Percentiles rank a stretch among this genome's conserved stretches.
Conservation (phyloP, 2,329 filamentous ascomycete genomes). For the Alternaria longipes region DNA sequence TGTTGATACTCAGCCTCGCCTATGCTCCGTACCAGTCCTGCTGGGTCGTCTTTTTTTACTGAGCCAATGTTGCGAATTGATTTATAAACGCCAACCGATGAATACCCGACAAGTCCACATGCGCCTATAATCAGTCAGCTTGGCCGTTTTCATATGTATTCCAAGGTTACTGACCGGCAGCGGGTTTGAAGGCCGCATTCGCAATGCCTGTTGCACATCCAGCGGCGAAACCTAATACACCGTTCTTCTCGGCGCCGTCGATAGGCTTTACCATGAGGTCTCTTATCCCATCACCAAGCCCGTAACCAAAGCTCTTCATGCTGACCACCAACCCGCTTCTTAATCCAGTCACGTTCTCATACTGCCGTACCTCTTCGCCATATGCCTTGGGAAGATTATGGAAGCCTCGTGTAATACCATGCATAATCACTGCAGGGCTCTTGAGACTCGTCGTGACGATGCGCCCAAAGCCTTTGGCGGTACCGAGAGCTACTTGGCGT, state of each 20-base stretch:
- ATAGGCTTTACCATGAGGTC: conserved; percentile 81
- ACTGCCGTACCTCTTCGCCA: conserved; percentile 78
- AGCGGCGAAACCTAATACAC: conserved; percentile 72
- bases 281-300: conserved; percentile 79
- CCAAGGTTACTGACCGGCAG: conserved; percentile 62
- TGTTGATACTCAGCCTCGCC: conserved; percentile 29
- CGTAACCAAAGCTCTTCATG: conserved; percentile 77
- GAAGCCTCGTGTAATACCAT: conserved; percentile 83
- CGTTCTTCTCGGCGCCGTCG: conserved; percentile 70
- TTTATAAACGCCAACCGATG: conserved; percentile 69
- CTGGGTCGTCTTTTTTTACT: conserved; percentile 20
- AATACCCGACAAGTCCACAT: conserved; percentile 67
- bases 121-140: conserved; percentile 53
- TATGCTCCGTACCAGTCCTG: conserved; percentile 20
- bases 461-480: conserved; percentile 71
- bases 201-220: conserved; percentile 80
- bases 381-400: conserved; percentile 86
- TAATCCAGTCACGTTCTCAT: conserved; percentile 78
- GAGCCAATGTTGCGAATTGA: conserved; percentile 53
- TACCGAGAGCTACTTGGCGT: conserved; percentile 67
- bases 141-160: not conserved
- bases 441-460: conserved; percentile 76
- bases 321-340: conserved; percentile 77
- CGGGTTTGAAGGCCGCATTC: conserved; percentile 69
- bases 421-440: conserved; percentile 80